Evolutionary conservation across 371 early-diverging fungal species (phyloP), one percentile per base, ranked within the genome.

Genomic region (Mortierella sp.): DNA sequence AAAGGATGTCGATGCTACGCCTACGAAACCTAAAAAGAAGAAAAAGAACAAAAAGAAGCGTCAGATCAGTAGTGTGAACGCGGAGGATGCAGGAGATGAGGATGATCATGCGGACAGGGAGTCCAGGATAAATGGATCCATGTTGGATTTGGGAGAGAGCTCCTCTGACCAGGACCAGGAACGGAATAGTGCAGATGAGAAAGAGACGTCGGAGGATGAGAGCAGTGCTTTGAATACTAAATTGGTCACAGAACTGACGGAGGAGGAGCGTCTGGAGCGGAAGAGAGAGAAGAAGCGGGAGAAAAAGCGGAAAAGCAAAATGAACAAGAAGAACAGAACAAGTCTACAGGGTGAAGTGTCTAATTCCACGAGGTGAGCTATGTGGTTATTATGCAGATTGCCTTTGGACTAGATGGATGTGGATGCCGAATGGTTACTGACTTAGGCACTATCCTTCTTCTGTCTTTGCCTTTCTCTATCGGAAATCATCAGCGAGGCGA

Each of bases 21-120:
- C 64, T 12, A 30, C 55, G 15, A 66, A 65, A 23, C 1, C 72
- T 6, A 72, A 66, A 34, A 72, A 72, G 62, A 72, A 72, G 54
- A 72, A 72, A 37, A 72, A 66, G 62, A 72, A 54, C 50, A 72
- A 72, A 53, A 72, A 66, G 53, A 72, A 66, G 42, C 56, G 72
- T 12, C 48, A 61, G 21, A 51, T 42, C 4, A 56, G 50, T 31
- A 60, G 64, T 12, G 50, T 53, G 39, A 17, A 59, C 6, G n/a
- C 59, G 19, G 64, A 54, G 32, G 53, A 63, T 32, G 30, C 55
- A 4, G 24, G 51, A 6, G 65, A 43, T 4, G 65, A 60, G 6
- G 72, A 56, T n/a, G 64, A 59, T 34, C 24, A 57, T 14, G 15
- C 11, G 8, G 19, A 42, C 5, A 31, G 14, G 2, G 12, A 17